Percentiles rank a stretch among this genome's conserved stretches.
Evolutionary conservation across 2,329 filamentous ascomycete genomes (phyloP).

Genomic region (Colletotrichum australisinense): DNA sequence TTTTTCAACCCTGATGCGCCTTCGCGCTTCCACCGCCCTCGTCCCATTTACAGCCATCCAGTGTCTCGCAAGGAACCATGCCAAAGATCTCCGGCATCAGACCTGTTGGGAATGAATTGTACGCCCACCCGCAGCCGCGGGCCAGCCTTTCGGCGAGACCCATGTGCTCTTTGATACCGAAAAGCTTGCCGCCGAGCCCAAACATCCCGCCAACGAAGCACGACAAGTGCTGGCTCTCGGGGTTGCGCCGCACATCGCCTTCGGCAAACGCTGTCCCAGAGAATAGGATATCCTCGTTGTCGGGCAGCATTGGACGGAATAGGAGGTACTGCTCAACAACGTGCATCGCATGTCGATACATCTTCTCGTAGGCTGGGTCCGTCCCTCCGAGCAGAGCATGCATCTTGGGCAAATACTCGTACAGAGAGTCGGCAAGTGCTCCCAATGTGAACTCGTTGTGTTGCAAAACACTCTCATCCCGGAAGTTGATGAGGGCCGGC

Average conservation of each 20-base stretch:
- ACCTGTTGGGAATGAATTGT: constrained; percentile 57
- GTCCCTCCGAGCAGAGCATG: constrained; percentile 69
- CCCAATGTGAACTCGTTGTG: constrained; percentile 49
- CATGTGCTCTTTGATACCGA: constrained; percentile 54
- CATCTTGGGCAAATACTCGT: constrained; percentile 55
- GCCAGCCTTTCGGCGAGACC: constrained; percentile 57
- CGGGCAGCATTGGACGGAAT: constrained; percentile 73
- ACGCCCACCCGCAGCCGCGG: constrained; percentile 63
- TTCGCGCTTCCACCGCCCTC: constrained; percentile 36
- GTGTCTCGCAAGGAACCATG: constrained; percentile 51
- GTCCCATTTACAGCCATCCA: constrained; percentile 61
- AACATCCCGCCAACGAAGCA: constrained; percentile 65
- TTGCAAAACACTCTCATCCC: constrained; percentile 54
- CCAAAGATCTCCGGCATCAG: constrained; percentile 64
- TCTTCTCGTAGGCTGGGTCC: constrained; percentile 63
- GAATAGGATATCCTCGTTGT: constrained; percentile 70
- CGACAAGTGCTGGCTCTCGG: constrained; percentile 58
- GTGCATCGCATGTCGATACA: constrained; percentile 67
- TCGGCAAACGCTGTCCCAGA: constrained; percentile 51
- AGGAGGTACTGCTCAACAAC: constrained; percentile 67
- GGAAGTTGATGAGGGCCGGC: constrained; percentile 74
- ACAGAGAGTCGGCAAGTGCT: constrained; percentile 54
- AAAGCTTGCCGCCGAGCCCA: constrained; percentile 59
- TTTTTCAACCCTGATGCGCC: constrained; percentile 48
- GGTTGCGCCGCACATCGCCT: constrained; percentile 33